A percentile compares a stretch with the other conserved stretches of the same genome.
phyloP scores from a whole-genome alignment of 441 rosid species.

The Theobroma grandiflorum region DNA sequence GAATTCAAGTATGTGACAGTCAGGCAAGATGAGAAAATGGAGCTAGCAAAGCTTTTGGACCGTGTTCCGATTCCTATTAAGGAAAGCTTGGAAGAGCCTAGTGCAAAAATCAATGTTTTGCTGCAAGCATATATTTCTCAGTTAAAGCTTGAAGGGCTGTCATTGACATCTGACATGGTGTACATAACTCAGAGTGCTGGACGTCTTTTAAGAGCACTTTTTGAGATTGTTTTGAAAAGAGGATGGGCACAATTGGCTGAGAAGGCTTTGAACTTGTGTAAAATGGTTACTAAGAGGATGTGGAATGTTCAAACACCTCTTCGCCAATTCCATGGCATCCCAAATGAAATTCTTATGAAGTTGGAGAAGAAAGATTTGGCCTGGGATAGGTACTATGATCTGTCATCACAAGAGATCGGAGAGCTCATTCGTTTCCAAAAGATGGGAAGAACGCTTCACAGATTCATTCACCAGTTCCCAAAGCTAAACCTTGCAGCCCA shows the following conservation, averaged over 20 bases:
- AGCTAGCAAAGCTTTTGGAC: constrained; percentile 88
- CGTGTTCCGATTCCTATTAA: constrained; percentile 96
- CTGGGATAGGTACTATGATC: constrained; percentile 96
- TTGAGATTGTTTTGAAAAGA: constrained; percentile 88
- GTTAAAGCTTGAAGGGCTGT: constrained; percentile 96
- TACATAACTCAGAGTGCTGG: constrained; percentile 98
- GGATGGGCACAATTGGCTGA: constrained; percentile 97
- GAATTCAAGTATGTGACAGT: constrained; percentile 95
- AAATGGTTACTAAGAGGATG: constrained; percentile 94
- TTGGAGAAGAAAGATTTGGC: constrained; percentile 96
- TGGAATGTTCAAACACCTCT: constrained; percentile 98
- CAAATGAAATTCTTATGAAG: constrained; percentile 79
- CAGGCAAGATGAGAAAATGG: constrained; percentile 99
- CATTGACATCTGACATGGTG: constrained; percentile 95
- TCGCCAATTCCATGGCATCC: constrained; percentile 87
- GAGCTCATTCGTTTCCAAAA: constrained; percentile 84
- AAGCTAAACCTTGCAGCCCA: constrained; percentile 82
- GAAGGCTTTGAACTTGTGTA: constrained; percentile 89
- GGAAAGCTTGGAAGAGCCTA: constrained; percentile 95
- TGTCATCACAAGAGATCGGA: constrained; percentile 90
- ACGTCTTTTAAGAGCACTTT: constrained; percentile 91
- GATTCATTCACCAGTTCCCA: constrained; percentile 89
- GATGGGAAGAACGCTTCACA: constrained; percentile 94
- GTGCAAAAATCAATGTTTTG: constrained; percentile 95
- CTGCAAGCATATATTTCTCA: constrained; percentile 95